phyloP scores from a whole-genome alignment of 2,329 filamentous ascomycete genomes.

The Trichoderma endophyticum region DNA sequence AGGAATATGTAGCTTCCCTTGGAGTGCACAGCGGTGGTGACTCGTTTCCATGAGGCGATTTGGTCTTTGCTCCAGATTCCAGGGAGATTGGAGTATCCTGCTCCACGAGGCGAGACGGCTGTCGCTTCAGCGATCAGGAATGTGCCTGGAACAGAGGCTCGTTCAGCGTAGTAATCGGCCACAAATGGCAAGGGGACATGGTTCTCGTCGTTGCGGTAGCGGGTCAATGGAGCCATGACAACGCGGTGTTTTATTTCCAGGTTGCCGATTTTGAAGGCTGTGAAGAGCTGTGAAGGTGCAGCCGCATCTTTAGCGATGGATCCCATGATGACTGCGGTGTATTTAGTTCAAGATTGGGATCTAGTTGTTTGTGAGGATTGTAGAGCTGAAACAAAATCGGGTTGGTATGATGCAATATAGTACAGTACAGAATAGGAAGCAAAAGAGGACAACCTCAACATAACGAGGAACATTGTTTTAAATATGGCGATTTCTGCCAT shows the following conservation, averaged over 20 bases:
- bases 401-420: not conserved
- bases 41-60: not conserved
- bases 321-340: not conserved
- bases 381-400: not conserved
- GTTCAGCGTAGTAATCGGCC: not conserved
- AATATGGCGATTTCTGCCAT: not conserved
- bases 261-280: not conserved
- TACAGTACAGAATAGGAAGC: not conserved
- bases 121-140: not conserved
- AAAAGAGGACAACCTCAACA: not conserved
- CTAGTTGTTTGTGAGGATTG: not conserved
- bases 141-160: not conserved
- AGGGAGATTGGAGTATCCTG: not conserved
- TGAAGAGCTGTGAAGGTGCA: not conserved
- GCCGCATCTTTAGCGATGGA: not conserved
- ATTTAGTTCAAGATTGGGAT: not conserved
- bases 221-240: not conserved
- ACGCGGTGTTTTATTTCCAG: not conserved
- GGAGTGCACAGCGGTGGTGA: not conserved
- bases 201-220: not conserved
- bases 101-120: not conserved
- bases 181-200: not conserved
- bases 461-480: not conserved
- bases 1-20: not conserved
- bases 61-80: not conserved